Conservation (phyloP, 768 basidiomycete species). For the Mrakia gelida region DNA sequence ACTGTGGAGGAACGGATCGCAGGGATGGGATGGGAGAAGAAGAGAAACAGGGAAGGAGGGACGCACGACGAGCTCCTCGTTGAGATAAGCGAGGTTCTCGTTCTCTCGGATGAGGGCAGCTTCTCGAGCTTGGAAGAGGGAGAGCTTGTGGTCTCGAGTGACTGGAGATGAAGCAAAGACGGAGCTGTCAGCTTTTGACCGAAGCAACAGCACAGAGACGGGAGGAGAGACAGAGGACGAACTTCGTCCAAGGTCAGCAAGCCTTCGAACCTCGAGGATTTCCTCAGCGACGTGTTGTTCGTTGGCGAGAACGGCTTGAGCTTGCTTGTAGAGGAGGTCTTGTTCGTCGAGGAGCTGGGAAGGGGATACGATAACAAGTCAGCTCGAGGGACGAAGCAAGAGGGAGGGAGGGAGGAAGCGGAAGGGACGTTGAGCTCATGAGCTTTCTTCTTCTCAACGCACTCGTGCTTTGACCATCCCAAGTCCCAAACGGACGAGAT, state of each 20-base stretch:
- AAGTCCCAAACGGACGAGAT: too few relatives aligned
- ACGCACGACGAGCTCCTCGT: slow-evolving; percentile 14
- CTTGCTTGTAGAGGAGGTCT: slow-evolving; percentile 10
- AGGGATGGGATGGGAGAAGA: too few relatives aligned
- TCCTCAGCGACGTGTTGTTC: slow-evolving; percentile 17
- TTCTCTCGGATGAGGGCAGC: slow-evolving; percentile 10
- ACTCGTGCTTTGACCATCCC: neutral
- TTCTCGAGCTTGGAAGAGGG: slow-evolving; percentile 20
- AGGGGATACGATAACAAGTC: neutral
- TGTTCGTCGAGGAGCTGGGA: slow-evolving; percentile 21
- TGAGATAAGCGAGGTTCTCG: slow-evolving; percentile 8
- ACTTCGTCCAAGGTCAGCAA: neutral
- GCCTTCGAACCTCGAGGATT: slow-evolving; percentile 8
- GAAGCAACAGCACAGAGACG: neutral
- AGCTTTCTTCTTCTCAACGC: neutral
- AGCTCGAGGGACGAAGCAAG: neutral
- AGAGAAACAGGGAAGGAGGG: neutral
- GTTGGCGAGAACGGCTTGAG: slow-evolving; percentile 1
- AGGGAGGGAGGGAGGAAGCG: neutral
- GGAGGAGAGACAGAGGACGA: neutral
- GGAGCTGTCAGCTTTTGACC: neutral
- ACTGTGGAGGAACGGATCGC: neutral
- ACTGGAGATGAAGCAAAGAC: neutral
- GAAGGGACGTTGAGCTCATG: neutral
- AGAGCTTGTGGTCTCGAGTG: slow-evolving; percentile 26